These are phyloP conservation scores for Forsythia suspensa DNA, from an alignment of 257 asterid genomes.

Conservation along the genomic window DNA sequence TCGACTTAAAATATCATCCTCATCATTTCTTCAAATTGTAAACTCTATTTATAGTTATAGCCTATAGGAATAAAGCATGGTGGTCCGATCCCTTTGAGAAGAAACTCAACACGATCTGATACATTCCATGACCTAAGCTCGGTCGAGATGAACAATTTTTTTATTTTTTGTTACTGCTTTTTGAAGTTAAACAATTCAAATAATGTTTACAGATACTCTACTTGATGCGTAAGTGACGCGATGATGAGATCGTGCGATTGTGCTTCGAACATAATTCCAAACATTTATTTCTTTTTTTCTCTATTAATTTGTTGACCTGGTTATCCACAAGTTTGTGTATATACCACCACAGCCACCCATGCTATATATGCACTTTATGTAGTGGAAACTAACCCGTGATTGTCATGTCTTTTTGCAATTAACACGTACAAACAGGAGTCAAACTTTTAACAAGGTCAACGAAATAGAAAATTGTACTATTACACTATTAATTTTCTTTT, in stretches of 20 bases:
- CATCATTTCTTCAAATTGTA: too few species aligned
- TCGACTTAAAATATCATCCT: neutral
- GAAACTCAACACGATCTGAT: neutral
- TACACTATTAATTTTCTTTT: neutral
- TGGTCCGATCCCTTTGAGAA: neutral
- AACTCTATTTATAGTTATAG: neutral
- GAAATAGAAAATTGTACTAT: neutral
- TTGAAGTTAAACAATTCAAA: too few species aligned
- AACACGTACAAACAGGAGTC: neutral
- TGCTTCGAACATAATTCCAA: too few species aligned
- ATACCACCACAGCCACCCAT: too few species aligned
- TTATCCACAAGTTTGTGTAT: too few species aligned
- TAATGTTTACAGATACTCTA: too few species aligned
- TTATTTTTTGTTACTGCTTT: neutral
- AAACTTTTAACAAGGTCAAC: neutral
- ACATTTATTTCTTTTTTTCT: too few species aligned
- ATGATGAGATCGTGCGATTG: neutral
- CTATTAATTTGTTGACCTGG: neutral
- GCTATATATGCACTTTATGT: too few species aligned
- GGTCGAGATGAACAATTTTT: neutral
- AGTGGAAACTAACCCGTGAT: neutral
- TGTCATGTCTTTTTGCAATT: neutral
- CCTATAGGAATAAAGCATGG: neutral
- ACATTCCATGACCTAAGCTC: neutral
- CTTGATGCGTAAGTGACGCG: too few species aligned